phyloP scores from a whole-genome alignment of 306 rosid species.

The Prunus mongolica region DNA sequence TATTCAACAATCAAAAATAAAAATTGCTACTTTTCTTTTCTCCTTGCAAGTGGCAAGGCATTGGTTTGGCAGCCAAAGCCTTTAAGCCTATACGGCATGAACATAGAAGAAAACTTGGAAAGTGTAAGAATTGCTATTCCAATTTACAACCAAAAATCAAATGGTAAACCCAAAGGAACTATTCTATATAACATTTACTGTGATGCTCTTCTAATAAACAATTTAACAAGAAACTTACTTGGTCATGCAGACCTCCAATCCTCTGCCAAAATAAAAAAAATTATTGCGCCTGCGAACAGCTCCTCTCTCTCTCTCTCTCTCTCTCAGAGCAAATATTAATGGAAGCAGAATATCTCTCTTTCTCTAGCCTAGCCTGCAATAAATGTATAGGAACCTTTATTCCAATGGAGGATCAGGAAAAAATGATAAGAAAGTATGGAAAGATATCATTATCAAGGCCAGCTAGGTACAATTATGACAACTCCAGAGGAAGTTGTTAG shows the following conservation, averaged over 20 bases:
- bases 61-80: too few relatives aligned
- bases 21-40: too few relatives aligned
- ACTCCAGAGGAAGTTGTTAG: not conserved
- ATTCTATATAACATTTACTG: not conserved
- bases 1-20: too few relatives aligned
- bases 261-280: not conserved
- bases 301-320: not conserved
- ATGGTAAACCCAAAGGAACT: not conserved
- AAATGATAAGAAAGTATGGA: too few relatives aligned
- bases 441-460: not conserved
- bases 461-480: not conserved
- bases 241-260: not conserved
- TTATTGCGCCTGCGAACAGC: not conserved
- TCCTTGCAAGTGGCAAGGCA: too few relatives aligned
- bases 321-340: not conserved
- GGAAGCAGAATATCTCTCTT: not conserved
- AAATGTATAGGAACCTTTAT: too few relatives aligned
- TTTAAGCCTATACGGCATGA: too few relatives aligned
- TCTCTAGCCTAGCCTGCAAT: too few relatives aligned
- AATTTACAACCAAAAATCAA: too few relatives aligned
- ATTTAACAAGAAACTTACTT: not conserved
- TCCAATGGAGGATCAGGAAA: too few relatives aligned
- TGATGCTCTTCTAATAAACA: not conserved
- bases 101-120: too few relatives aligned
- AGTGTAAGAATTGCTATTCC: too few relatives aligned